Evolutionary conservation across 371 early-diverging fungal species (phyloP), one percentile per base, ranked within the genome.

Genomic region (Nematocida displodere): DNA sequence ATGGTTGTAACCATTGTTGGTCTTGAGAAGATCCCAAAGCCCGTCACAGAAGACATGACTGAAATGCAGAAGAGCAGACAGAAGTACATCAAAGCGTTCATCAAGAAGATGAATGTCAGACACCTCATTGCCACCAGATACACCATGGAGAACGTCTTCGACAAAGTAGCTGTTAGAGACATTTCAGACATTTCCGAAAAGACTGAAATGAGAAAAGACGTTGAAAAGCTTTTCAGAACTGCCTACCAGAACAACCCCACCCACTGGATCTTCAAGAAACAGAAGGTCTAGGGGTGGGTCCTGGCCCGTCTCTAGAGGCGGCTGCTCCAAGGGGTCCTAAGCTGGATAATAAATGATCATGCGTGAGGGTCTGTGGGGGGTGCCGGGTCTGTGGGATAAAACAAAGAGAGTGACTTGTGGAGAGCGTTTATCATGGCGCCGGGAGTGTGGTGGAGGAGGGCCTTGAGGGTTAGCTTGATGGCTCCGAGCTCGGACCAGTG

Each of bases 71-170:
- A 81, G 37, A 78, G 66, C 37, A 81, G 66, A 54, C 65, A 62
- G 37, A 52, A 40, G n/a, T 76, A 63, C 42, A 64, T 81, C 28
- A 40, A 61, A n/a, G 44, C 64, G 22, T 80, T 83, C 42, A 42
- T 81, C 2, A 83, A 83, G 63, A 81, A 76, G 50, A 66, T 76
- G 40, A 83, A 81, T 56, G 52, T 78, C 5, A 78, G 65, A 36
- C 83, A 83, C 64, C 31, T 81, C 2, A 44, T 81, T 8, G 79
- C 81, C n/a, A 81, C 83, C 24, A 78, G 78, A 63, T 81, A 81
- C 59, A 77, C 66, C 33, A 66, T 76, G 34, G 83, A 83, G 59
- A 68, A 79, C 52, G 79, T 71, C 29, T 39, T 81, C 22, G 17
- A 17, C 34, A 54, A 50, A 17, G 8, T 76, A 2, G 66, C 75